These are phyloP conservation scores for Lepidium didymum DNA, from an alignment of 345 rosid species.

Conservation along the genomic window DNA sequence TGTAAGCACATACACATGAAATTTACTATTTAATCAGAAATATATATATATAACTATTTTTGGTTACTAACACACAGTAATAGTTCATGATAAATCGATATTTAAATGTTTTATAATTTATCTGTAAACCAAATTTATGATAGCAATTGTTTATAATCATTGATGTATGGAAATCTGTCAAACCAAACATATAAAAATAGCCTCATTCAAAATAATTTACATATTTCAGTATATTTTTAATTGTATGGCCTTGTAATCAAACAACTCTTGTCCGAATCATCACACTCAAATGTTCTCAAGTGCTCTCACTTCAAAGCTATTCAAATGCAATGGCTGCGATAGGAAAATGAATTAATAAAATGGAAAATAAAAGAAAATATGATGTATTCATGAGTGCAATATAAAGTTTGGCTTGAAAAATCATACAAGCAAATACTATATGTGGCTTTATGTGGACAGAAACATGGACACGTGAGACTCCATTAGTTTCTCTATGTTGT, in stretches of 20 bases:
- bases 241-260: background rate
- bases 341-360: too few species aligned
- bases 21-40: background rate
- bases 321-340: too few species aligned
- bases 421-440: background rate
- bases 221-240: background rate
- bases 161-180: background rate
- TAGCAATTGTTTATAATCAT: background rate
- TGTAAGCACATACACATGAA: constrained; percentile 10
- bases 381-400: background rate
- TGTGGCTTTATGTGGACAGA: constrained; percentile 6
- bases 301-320: background rate
- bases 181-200: background rate
- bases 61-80: background rate
- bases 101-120: background rate
- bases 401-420: background rate
- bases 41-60: background rate
- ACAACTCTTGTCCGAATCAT: background rate
- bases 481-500: constrained; percentile 11
- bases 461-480: constrained; percentile 28
- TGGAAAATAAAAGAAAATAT: background rate
- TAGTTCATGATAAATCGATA: background rate
- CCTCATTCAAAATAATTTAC: background rate
- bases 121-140: background rate
- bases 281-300: background rate